Evolutionary conservation across 805 yeast species (phyloP).

Genomic region (Starmera quercuum): DNA sequence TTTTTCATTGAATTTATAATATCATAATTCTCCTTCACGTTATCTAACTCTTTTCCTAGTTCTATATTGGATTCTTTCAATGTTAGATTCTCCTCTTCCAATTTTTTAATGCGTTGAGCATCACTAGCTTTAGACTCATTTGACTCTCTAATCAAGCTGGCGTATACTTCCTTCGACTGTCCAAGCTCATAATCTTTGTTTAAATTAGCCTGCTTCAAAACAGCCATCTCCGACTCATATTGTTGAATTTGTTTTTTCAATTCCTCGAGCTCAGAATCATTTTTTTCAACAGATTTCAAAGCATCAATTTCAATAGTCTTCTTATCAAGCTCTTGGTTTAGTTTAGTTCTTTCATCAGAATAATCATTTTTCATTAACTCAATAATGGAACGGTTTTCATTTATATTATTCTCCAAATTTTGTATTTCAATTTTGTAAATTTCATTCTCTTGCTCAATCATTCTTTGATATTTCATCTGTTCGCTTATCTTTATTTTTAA

Average conservation of each 20-base stretch:
- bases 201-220: background rate
- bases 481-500: background rate
- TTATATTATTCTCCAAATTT: background rate
- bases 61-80: slow-evolving; percentile 1
- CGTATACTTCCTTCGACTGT: background rate
- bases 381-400: background rate
- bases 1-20: slow-evolving; percentile 38
- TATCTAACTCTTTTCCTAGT: slow-evolving; percentile 2
- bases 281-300: background rate
- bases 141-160: background rate
- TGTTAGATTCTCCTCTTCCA: background rate
- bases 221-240: slow-evolving; percentile 1
- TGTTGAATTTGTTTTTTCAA: slow-evolving; percentile 3
- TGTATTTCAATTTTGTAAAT: background rate
- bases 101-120: background rate
- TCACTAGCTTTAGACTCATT: background rate
- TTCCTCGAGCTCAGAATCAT: background rate
- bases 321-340: background rate
- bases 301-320: background rate
- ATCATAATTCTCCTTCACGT: slow-evolving; percentile 8
- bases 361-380: background rate
- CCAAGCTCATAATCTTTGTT: background rate
- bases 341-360: background rate
- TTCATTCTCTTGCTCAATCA: background rate
- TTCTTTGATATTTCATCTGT: background rate